A percentile compares a stretch with the other conserved stretches of the same genome.
phyloP scores from a whole-genome alignment of 108 stramenopile species.

The Hondaea fermentalgiana region DNA sequence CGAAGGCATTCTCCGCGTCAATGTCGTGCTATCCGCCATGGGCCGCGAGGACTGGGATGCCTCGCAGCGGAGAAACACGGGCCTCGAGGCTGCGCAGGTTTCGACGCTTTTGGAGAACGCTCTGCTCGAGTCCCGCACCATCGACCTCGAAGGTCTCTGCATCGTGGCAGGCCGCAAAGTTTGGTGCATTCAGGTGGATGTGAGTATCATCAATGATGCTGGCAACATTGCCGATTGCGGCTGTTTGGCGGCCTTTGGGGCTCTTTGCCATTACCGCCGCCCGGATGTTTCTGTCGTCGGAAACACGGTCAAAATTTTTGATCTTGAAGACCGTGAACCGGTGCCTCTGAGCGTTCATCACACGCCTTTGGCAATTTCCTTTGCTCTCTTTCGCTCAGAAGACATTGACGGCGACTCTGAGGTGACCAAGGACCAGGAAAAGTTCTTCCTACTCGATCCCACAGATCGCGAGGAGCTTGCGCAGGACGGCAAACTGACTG shows the following conservation, averaged over 20 bases:
- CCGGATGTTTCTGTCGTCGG: conserved; percentile 21
- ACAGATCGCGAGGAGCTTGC: conserved; percentile 43
- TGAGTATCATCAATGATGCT: conserved; percentile 40
- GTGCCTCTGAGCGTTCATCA: conserved; percentile 42
- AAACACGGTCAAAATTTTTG: conserved; percentile 28
- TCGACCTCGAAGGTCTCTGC: conserved; percentile 49
- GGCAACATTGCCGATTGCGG: conserved; percentile 49
- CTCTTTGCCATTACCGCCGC: conserved; percentile 38
- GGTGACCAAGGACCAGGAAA: conserved; percentile 12
- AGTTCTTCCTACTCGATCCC: conserved; percentile 28
- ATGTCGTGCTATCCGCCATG: conserved; percentile 37
- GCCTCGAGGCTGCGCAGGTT: conserved; percentile 30
- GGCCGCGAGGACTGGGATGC: conserved; percentile 23
- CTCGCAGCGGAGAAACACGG: not conserved
- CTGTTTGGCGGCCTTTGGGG: conserved; percentile 42
- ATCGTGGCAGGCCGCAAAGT: conserved; percentile 44
- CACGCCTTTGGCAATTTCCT: conserved; percentile 40
- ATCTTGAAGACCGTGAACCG: conserved; percentile 41
- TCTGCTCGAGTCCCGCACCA: conserved; percentile 35
- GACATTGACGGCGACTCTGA: not conserved
- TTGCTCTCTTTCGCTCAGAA: conserved; percentile 34
- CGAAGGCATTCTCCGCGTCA: conserved; percentile 42
- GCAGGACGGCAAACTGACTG: conserved; percentile 38
- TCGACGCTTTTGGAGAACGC: conserved; percentile 33
- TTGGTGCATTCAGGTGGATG: conserved; percentile 40